Conservation (phyloP, 371 early-diverging fungal species). For the Entomophthora muscae region DNA sequence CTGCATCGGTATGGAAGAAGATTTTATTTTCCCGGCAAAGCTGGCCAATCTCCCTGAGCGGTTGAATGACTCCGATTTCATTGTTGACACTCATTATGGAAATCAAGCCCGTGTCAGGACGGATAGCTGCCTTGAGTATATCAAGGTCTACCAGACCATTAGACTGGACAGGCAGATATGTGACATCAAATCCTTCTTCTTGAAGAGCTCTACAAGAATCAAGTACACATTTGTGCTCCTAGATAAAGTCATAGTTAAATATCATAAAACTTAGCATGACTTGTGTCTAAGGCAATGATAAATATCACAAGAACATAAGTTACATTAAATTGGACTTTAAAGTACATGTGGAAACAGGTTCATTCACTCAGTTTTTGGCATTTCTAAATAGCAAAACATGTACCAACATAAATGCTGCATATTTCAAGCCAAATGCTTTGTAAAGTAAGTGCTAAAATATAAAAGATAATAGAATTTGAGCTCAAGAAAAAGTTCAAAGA, state of each 20-base stretch:
- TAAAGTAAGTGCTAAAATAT: too few relatives aligned
- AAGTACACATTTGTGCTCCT: slow-evolving; percentile 99
- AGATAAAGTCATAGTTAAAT: slow-evolving; percentile 8
- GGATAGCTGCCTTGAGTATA: slow-evolving; percentile 68
- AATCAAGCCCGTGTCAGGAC: slow-evolving; percentile 84
- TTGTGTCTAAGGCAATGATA: too few relatives aligned
- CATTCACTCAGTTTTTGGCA: too few relatives aligned
- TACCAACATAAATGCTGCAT: too few relatives aligned
- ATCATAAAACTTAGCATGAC: too few relatives aligned
- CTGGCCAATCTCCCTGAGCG: slow-evolving; percentile 86
- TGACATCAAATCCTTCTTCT: slow-evolving; percentile 96
- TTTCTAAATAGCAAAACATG: too few relatives aligned
- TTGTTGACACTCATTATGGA: slow-evolving; percentile 99
- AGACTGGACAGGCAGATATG: slow-evolving; percentile 85
- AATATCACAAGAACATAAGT: too few relatives aligned
- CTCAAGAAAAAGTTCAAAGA: too few relatives aligned
- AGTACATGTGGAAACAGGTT: too few relatives aligned
- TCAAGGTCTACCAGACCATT: slow-evolving; percentile 74
- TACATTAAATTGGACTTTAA: too few relatives aligned
- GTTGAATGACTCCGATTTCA: slow-evolving; percentile 98
- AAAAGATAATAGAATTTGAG: too few relatives aligned
- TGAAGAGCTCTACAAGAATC: slow-evolving; percentile 96
- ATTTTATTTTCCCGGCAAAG: slow-evolving; percentile 74
- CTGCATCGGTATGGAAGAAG: slow-evolving; percentile 98
- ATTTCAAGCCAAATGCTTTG: too few relatives aligned